phyloP scores from a whole-genome alignment of 305 asterid genomes.

The Andrographis paniculata region DNA sequence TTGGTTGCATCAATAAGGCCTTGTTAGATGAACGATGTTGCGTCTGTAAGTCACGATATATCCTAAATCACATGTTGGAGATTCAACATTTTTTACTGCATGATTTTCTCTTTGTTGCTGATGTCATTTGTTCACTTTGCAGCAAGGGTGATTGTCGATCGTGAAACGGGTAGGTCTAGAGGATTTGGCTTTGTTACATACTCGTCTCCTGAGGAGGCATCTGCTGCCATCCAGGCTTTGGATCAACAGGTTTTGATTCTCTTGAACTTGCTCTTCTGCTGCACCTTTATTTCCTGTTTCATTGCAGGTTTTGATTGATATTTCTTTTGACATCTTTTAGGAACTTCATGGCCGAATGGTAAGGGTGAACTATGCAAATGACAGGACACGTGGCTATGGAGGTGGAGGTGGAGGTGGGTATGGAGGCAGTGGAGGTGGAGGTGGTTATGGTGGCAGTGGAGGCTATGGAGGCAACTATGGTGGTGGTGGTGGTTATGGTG shows the following conservation, averaged over 20 bases:
- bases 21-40: too few species aligned
- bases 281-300: neutral
- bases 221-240: conserved; percentile 83
- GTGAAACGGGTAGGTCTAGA: conserved; percentile 75
- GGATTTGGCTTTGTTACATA: conserved; percentile 87
- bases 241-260: conserved; percentile 75
- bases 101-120: too few species aligned
- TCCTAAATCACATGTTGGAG: neutral
- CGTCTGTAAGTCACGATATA: too few species aligned
- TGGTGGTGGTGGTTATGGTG: conserved; percentile 19
- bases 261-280: neutral
- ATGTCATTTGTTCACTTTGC: conserved; percentile 14
- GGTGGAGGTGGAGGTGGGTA: conserved; percentile 29
- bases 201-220: conserved; percentile 51
- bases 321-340: conserved; percentile 23
- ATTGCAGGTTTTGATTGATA: neutral
- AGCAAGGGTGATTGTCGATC: conserved; percentile 66
- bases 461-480: too few species aligned
- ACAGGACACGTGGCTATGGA: conserved; percentile 39
- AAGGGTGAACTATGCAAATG: conserved; percentile 66
- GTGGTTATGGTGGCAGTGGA: conserved; percentile 20
- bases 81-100: neutral
- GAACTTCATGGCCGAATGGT: conserved; percentile 72
- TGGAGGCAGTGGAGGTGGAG: conserved; percentile 17
- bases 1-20: too few species aligned